Conservation (phyloP, 2,329 filamentous ascomycete genomes). For the Sclerotinia minor region DNA sequence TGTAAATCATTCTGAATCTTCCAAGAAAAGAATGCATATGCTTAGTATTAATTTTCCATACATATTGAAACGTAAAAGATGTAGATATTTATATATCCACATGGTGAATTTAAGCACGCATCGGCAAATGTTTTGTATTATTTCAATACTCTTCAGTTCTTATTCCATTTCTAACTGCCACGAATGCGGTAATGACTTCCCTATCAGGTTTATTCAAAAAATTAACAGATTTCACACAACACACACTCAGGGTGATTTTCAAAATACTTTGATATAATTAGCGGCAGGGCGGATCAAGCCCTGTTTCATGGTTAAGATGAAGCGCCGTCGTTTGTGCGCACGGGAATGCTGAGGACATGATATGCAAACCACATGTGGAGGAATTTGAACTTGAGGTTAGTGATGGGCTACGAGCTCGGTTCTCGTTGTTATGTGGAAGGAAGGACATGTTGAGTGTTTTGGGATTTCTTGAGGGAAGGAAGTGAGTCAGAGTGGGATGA, state of each 20-base stretch:
- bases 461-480: not conserved
- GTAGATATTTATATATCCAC: too few relatives aligned
- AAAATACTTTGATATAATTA: not conserved
- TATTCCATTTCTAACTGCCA: not conserved
- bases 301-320: not conserved
- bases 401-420: not conserved
- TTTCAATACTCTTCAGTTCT: not conserved
- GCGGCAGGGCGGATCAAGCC: not conserved
- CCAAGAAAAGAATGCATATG: not conserved
- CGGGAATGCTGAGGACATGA: not conserved
- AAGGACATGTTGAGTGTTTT: not conserved
- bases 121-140: not conserved
- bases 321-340: not conserved
- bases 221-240: not conserved
- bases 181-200: not conserved
- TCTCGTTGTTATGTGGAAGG: not conserved
- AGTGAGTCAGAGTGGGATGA: not conserved
- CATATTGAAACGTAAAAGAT: not conserved
- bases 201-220: not conserved
- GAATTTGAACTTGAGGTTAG: not conserved
- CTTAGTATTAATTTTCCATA: not conserved
- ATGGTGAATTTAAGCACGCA: too few relatives aligned
- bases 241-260: not conserved
- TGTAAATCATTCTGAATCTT: constrained; percentile 3
- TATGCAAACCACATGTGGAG: not conserved